Percentiles rank a stretch among this genome's conserved stretches.
Conservation (phyloP, 2,329 filamentous ascomycete genomes). For the Nemania sp. region DNA sequence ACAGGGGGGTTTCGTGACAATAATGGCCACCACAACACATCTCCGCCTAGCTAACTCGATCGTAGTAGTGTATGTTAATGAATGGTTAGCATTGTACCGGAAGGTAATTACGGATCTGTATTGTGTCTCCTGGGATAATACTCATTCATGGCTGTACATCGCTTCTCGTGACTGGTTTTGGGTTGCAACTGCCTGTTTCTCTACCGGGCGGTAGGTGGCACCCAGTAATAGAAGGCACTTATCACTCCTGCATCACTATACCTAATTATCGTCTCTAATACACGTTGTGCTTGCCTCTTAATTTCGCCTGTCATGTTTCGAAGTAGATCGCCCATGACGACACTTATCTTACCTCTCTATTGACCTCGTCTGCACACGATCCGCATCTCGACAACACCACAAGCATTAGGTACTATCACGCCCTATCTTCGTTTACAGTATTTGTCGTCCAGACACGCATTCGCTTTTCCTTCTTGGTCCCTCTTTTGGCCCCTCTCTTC, state of each 20-base stretch:
- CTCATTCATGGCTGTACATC: neutral
- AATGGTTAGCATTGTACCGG: slow-evolving; percentile 18
- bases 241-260: too few species aligned
- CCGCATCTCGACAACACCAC: slow-evolving; percentile 1
- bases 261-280: too few species aligned
- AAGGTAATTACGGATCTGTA: neutral
- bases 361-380: slow-evolving; percentile 13
- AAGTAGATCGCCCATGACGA: slow-evolving; percentile 12
- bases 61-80: too few species aligned
- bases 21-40: too few species aligned
- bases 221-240: too few species aligned
- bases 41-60: too few species aligned
- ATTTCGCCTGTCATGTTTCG: neutral
- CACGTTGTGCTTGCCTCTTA: slow-evolving; percentile 5
- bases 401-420: neutral
- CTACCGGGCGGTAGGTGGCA: too few species aligned
- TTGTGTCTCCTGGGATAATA: slow-evolving; percentile 11
- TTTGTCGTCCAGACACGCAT: slow-evolving; percentile 27
- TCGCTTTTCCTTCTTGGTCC: slow-evolving; percentile 28
- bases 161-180: slow-evolving; percentile 1
- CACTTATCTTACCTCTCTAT: slow-evolving; percentile 6
- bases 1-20: slow-evolving; percentile 4
- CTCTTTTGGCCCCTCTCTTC: slow-evolving; percentile 23
- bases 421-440: slow-evolving; percentile 10
- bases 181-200: slow-evolving; percentile 2